phyloP scores from a whole-genome alignment of 1,139 yeast species.

The Sugiyamaella sp. region DNA sequence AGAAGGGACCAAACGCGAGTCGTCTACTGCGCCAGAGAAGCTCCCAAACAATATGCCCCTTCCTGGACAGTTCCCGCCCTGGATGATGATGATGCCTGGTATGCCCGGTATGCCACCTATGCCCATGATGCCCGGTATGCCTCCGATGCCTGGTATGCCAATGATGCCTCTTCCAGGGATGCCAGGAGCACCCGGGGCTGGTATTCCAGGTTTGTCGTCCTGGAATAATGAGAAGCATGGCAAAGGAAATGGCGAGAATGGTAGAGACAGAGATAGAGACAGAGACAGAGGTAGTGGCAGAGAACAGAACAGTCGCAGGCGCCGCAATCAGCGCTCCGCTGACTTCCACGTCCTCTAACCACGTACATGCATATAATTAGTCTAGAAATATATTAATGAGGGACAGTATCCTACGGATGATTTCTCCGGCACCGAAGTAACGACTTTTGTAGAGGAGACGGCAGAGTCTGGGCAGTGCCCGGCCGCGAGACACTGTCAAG shows the following conservation, averaged over 20 bases:
- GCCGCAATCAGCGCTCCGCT: conserved; percentile 11
- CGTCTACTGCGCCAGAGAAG: conserved; percentile 25
- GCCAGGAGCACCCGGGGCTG: not conserved
- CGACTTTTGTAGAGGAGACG: too few relatives aligned
- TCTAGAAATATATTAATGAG: not conserved
- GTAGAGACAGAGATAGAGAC: not conserved
- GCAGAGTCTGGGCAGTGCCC: too few relatives aligned
- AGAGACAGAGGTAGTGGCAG: not conserved
- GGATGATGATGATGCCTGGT: conserved; percentile 29
- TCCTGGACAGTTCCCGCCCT: conserved; percentile 22
- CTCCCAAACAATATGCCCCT: conserved; percentile 28
- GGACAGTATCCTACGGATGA: too few relatives aligned
- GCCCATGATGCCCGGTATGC: conserved; percentile 27
- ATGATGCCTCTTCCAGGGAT: conserved; percentile 4
- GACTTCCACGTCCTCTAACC: conserved; percentile 11
- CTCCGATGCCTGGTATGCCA: conserved; percentile 17
- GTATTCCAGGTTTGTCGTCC: conserved; percentile 15
- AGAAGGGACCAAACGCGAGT: conserved; percentile 10
- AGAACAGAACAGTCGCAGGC: conserved; percentile 9
- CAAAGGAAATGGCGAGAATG: not conserved
- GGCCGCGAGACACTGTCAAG: too few relatives aligned
- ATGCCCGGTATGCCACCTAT: conserved; percentile 33
- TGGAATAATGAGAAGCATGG: not conserved
- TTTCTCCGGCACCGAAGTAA: too few relatives aligned
- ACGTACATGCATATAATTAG: not conserved